Percentiles rank a stretch among this genome's conserved stretches.
phyloP scores from a whole-genome alignment of 2,329 filamentous ascomycete species.

The Blastomyces parvus region DNA sequence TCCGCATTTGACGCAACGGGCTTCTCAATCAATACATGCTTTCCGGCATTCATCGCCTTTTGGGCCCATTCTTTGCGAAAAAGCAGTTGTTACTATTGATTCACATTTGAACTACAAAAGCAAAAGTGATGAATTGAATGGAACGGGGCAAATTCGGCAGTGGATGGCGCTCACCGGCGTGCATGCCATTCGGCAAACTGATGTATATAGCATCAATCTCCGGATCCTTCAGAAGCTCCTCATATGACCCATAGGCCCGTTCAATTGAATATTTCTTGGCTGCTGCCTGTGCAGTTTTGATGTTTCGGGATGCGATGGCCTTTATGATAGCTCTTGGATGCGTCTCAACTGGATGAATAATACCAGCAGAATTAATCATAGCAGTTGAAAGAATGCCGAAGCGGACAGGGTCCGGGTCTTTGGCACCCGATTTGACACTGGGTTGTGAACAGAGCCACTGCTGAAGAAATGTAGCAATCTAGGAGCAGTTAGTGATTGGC shows the following conservation, averaged over 20 bases:
- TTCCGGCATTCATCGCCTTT: conserved; percentile 22
- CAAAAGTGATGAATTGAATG: neutral
- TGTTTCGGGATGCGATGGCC: conserved; percentile 45
- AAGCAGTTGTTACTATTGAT: neutral
- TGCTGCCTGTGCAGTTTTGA: conserved; percentile 37
- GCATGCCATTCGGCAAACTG: conserved; percentile 34
- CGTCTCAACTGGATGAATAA: conserved; percentile 40
- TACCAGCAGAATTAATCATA: conserved; percentile 11
- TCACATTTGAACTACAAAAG: neutral
- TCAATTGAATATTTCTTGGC: conserved; percentile 45
- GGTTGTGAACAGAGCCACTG: conserved; percentile 2
- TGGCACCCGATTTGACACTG: neutral
- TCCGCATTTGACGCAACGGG: conserved; percentile 22
- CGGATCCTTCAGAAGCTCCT: conserved; percentile 17
- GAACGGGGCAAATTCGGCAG: neutral
- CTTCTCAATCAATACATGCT: conserved; percentile 27
- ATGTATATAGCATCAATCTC: conserved; percentile 45
- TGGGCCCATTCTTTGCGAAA: conserved; percentile 37
- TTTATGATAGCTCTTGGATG: conserved; percentile 48
- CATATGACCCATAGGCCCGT: conserved; percentile 26
- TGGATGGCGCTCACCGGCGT: conserved; percentile 15
- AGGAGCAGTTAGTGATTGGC: neutral
- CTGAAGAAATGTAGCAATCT: conserved; percentile 6
- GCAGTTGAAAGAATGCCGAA: conserved; percentile 4
- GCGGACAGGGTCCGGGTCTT: neutral